A percentile compares a stretch with the other conserved stretches of the same genome.
Conservation (phyloP, 73 alveolate genomes). For the Breviolum minutum region DNA sequence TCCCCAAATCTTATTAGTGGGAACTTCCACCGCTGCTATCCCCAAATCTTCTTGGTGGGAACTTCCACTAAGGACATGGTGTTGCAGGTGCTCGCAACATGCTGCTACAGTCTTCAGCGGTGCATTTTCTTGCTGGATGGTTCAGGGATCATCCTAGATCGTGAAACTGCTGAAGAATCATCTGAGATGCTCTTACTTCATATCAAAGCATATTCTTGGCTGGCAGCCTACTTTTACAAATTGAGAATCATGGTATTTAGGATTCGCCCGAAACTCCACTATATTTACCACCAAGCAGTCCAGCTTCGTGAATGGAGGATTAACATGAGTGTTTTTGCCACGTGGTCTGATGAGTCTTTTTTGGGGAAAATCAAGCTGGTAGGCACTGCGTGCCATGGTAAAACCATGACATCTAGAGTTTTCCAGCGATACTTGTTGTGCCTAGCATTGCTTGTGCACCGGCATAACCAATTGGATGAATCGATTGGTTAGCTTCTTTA, state of each 20-base stretch:
- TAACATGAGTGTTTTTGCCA: neutral
- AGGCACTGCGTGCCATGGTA: neutral
- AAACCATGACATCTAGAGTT: conserved; percentile 3
- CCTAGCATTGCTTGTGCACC: neutral
- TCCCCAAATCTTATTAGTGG: too few relatives aligned
- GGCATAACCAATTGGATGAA: neutral
- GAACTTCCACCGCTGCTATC: too few relatives aligned
- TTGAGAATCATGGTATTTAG: neutral
- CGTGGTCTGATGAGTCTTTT: neutral
- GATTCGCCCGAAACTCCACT: neutral
- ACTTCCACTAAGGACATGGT: neutral
- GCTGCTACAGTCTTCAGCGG: neutral
- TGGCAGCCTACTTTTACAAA: neutral
- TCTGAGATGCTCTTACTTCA: neutral
- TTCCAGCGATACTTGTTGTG: neutral
- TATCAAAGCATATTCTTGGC: neutral
- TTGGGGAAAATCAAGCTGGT: neutral
- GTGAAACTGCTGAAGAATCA: neutral
- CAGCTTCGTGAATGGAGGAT: neutral
- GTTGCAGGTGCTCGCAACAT: neutral
- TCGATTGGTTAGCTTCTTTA: neutral
- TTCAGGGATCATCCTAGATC: neutral
- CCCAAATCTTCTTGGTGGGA: neutral
- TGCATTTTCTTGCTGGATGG: neutral
- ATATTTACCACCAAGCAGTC: neutral